Evolutionary conservation across 768 basidiomycete species (phyloP), one percentile per base, ranked within the genome.

Genomic region (Stropharia rugosoannulata): DNA sequence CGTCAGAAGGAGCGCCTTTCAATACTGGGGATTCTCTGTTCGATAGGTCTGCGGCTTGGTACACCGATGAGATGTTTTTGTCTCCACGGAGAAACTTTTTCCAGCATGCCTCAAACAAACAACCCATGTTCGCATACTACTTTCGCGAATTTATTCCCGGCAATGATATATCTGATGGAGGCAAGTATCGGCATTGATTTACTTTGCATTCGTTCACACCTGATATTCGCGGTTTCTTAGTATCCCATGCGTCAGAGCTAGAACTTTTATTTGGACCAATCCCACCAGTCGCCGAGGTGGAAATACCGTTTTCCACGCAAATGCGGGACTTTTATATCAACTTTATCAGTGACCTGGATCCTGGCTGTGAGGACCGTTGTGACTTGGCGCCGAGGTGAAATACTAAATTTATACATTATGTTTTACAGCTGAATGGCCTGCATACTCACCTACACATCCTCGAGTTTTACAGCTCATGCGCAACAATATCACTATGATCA

Each of bases 121-220:
- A 82, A 57, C 75, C 77, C 0, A 75, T 79, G 61, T 86, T 77
- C 64, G 80, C 69, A 0, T 85, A 86, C 50, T 74, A 77, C 57
- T 85, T 85, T 60, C 71, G 67, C 11, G 82, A 85, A 64, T 80
- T 83, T 37, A 79, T 86, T 50, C 83, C 82, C 0, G 84, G 83
- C 5, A 75, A 81, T 50, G 64, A 77, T 54, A 71, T 74, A 4
- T 61, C 67, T 2, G 54, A 78, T 2, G 83, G 85, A 62, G 82
- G 84, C 81, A 36, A 49, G 64, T 44, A 4, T 18, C 46, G 25
- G 8, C 9, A 39, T 40, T 38, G 3, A 51, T 40, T 22, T 39
- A 7, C 8, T 3, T 8, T n/a, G 11, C 19, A 19, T 51, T 32
- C 54, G 37, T 11, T 32, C 10, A 15, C 4, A 40, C 22, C 37